Conservation (phyloP, 441 rosid genomes). For the Mallotus japonicus region DNA sequence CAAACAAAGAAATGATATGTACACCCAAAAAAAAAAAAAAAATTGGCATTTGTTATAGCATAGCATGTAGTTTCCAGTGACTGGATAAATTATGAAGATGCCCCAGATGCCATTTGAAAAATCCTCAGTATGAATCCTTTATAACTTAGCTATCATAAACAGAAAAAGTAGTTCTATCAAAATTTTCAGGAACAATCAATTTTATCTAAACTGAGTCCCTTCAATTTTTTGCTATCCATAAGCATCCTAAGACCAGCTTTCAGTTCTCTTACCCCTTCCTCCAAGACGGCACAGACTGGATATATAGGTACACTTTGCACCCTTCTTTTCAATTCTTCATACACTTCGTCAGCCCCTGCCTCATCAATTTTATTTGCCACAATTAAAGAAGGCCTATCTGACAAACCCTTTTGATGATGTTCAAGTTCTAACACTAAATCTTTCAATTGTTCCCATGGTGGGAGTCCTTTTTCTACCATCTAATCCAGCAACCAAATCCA, state of each 20-base stretch:
- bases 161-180: neutral
- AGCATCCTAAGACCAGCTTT: slow-evolving; percentile 70
- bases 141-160: no score
- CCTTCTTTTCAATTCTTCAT: slow-evolving; percentile 63
- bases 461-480: slow-evolving; percentile 63
- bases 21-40: no score
- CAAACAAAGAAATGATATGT: no score
- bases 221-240: slow-evolving; percentile 36
- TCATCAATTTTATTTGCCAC: slow-evolving; percentile 90
- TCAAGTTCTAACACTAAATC: slow-evolving; percentile 77
- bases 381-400: slow-evolving; percentile 65
- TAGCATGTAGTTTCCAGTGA: no score
- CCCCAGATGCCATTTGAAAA: neutral
- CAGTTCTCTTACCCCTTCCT: slow-evolving; percentile 73
- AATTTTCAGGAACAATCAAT: slow-evolving; percentile 37
- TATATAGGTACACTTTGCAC: slow-evolving; percentile 47
- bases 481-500: slow-evolving; percentile 69
- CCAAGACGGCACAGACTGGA: slow-evolving; percentile 77
- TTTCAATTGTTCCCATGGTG: slow-evolving; percentile 78
- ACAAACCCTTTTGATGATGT: slow-evolving; percentile 75
- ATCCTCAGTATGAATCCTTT: neutral
- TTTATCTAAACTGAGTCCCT: slow-evolving; percentile 43
- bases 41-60: no score
- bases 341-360: slow-evolving; percentile 57
- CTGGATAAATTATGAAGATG: no score